Base-by-base conservation (phyloP, 495 filamentous ascomycete species). In the Penicillium herquei region DNA sequence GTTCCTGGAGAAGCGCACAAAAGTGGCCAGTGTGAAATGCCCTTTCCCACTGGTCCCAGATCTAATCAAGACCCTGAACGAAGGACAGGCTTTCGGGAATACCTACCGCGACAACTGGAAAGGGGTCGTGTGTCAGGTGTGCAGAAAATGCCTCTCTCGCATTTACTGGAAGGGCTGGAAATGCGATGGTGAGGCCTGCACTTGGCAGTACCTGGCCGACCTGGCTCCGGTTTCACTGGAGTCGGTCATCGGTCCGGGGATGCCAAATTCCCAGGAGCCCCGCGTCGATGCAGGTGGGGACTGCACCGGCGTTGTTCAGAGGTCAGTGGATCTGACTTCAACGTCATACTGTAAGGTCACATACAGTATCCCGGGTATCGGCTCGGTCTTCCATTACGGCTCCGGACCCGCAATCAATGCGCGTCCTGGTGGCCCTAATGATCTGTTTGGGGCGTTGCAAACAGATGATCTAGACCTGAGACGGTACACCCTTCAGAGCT, bases 111-210 rank as follows among this genome's bases (percentile, higher is more conserved):
- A 71, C 17, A 67, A 70, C 12, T 84, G 79, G 79, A 78, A 76
- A 52, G 91, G 90, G 0, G 84, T 94, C 49, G 85, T 89, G 1
- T 96, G 91, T 57, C 85, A 84, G 0, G 52, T 67, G n/a, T 96
- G 91, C 59, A 68, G 73, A 0, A 78, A 83, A 33, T 90, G 89
- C 62, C 84, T 77, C 35, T 75, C 82, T 3, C 78, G 90, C 8
- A 66, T 75, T 12, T 64, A 77, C 39, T 96, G 88, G 88, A 59
- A 68, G 16, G 74, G 76, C 0, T 92, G 87, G 88, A 67, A 69
- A 12, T 96, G 90, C 54, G 40, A 54, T 7, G 68, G 70, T 47
- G 52, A 59, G 6, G 9, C 18, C 1, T 92, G 88, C 61, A 54
- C 59, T 0, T 88, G 78, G 53, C 58, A 60, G 13, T 58, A 73